Percentiles rank a stretch among this genome's conserved stretches.
Conservation (phyloP, 2,329 filamentous ascomycete genomes). For the Penicillium paneum region DNA sequence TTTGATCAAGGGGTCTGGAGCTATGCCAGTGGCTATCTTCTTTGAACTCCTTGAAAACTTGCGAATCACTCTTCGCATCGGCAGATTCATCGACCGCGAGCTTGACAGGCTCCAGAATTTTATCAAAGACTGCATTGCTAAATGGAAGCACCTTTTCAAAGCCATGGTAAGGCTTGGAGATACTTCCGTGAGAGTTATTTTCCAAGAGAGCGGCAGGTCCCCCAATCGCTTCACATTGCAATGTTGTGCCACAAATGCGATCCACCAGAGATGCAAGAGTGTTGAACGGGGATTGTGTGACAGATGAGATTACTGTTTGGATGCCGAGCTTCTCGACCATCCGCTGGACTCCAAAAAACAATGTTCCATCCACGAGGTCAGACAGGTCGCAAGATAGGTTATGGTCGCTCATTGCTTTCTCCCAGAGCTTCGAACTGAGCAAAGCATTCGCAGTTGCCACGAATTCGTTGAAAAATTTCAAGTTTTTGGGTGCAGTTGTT, state of each 20-base stretch:
- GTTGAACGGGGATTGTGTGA: conserved; percentile 15
- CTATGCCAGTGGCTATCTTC: conserved; percentile 37
- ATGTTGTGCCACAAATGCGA: background rate
- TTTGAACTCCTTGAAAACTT: conserved; percentile 24
- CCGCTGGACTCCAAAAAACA: conserved; percentile 31
- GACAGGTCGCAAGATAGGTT: conserved; percentile 45
- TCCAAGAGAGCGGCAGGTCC: background rate
- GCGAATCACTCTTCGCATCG: conserved; percentile 2
- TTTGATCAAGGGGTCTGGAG: conserved; percentile 28
- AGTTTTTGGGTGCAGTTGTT: background rate
- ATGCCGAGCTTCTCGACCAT: conserved; percentile 1
- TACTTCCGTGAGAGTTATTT: background rate
- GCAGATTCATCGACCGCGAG: conserved; percentile 16
- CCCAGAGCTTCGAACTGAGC: conserved; percentile 40
- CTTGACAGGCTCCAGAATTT: conserved; percentile 25
- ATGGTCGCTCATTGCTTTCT: conserved; percentile 22
- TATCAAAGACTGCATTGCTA: conserved; percentile 27
- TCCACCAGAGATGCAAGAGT: conserved; percentile 7
- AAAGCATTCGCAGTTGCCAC: conserved; percentile 36
- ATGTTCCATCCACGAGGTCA: conserved; percentile 57
- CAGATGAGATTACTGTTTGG: background rate
- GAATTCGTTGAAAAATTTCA: conserved; percentile 36
- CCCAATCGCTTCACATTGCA: background rate
- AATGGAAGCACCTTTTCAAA: conserved; percentile 22
- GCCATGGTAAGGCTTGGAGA: background rate